Percentiles rank a stretch among this genome's conserved stretches.
phyloP scores from a whole-genome alignment of 352 stramenopile species.

The Pythium diclinum region DNA sequence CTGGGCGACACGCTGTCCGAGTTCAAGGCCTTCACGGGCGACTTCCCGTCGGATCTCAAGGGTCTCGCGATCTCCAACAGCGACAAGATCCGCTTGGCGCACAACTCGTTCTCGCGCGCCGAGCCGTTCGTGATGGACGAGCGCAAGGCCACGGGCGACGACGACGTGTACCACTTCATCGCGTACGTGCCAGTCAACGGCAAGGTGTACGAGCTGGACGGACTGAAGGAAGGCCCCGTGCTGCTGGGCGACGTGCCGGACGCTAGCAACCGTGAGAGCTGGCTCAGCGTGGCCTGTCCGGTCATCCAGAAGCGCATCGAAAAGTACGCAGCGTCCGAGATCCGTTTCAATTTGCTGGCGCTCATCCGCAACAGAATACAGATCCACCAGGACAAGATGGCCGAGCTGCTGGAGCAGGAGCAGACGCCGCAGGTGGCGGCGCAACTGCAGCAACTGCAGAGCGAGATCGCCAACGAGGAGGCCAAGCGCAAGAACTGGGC shows the following conservation, averaged over 20 bases:
- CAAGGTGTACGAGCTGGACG: slow-evolving; percentile 95
- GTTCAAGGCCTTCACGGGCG: slow-evolving; percentile 80
- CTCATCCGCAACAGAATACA: slow-evolving; percentile 85
- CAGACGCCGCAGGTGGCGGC: slow-evolving; percentile 35
- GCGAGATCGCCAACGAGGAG: slow-evolving; percentile 45
- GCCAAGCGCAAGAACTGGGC: slow-evolving; percentile 80
- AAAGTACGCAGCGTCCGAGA: slow-evolving; percentile 87
- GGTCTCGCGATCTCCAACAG: slow-evolving; percentile 86
- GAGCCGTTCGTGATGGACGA: slow-evolving; percentile 83
- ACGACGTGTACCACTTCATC: slow-evolving; percentile 98
- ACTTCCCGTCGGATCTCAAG: slow-evolving; percentile 79
- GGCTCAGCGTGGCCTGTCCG: slow-evolving; percentile 86
- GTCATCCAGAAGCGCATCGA: slow-evolving; percentile 94
- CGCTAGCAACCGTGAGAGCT: slow-evolving; percentile 43
- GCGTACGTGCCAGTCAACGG: slow-evolving; percentile 90
- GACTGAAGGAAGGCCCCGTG: slow-evolving; percentile 88
- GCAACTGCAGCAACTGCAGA: slow-evolving; percentile 44
- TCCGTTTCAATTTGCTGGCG: slow-evolving; percentile 97
- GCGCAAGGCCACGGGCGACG: slow-evolving; percentile 68
- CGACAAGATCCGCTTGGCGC: slow-evolving; percentile 77
- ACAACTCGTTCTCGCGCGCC: slow-evolving; percentile 79
- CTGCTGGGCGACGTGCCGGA: slow-evolving; percentile 64
- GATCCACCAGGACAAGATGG: slow-evolving; percentile 44
- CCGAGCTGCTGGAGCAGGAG: slow-evolving; percentile 31
- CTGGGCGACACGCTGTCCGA: slow-evolving; percentile 61